Evolutionary conservation across 2,329 filamentous ascomycete species (phyloP).

Genomic region (Colletotrichum musae): DNA sequence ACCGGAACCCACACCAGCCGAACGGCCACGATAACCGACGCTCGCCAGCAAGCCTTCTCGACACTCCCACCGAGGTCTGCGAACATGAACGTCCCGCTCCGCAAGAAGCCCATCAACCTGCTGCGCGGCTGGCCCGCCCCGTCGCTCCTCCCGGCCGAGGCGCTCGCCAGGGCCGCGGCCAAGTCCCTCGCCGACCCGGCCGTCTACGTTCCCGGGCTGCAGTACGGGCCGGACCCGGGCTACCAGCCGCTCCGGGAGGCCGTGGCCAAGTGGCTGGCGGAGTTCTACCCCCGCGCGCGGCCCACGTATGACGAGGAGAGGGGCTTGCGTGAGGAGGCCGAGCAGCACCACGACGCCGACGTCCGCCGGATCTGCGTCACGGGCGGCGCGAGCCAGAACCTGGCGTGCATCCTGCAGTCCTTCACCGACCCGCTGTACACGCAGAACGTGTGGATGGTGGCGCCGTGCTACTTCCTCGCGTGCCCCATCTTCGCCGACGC

Average conservation of each 20-base stretch:
- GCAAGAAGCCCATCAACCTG: constrained; percentile 71
- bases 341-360: constrained; percentile 49
- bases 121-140: constrained; percentile 78
- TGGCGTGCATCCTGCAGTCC: constrained; percentile 82
- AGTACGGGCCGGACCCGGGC: constrained; percentile 86
- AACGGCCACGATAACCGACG: neutral
- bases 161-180: constrained; percentile 73
- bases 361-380: constrained; percentile 81
- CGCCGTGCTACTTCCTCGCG: constrained; percentile 87
- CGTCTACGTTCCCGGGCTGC: constrained; percentile 74
- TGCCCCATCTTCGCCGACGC: constrained; percentile 89
- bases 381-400: constrained; percentile 87
- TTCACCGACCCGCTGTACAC: constrained; percentile 87
- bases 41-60: neutral
- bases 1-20: constrained; percentile 9
- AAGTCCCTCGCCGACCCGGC: constrained; percentile 72
- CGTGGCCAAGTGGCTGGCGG: constrained; percentile 79
- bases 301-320: neutral
- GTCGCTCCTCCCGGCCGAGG: constrained; percentile 73
- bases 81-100: constrained; percentile 26
- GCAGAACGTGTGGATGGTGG: constrained; percentile 82
- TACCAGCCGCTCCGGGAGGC: constrained; percentile 77
- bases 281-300: constrained; percentile 66
- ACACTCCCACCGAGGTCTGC: no score
- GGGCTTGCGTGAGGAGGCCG: no score